These are phyloP conservation scores for Helianthus tuberosus DNA, from an alignment of 129 eudicot genomes.

Conservation along the genomic window DNA sequence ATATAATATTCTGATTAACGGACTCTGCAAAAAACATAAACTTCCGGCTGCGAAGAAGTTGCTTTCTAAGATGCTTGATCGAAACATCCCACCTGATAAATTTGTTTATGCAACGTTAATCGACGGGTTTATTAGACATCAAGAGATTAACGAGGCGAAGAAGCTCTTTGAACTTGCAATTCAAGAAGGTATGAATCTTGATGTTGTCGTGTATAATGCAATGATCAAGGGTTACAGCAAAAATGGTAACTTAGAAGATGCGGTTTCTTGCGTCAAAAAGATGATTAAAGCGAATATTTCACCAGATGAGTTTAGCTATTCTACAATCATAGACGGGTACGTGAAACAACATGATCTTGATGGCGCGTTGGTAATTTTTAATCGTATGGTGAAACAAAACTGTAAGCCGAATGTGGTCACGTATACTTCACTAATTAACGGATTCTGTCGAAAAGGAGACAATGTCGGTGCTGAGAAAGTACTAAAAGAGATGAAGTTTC, in stretches of 20 bases:
- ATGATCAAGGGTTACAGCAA: slow-evolving; percentile 84
- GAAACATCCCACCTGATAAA: slow-evolving; percentile 57
- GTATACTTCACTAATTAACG: slow-evolving; percentile 77
- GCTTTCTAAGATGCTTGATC: slow-evolving; percentile 72
- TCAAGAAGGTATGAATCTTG: slow-evolving; percentile 51
- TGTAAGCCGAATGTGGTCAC: slow-evolving; percentile 75
- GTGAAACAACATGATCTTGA: slow-evolving; percentile 68
- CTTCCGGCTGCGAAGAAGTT: slow-evolving; percentile 60
- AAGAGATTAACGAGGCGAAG: slow-evolving; percentile 63
- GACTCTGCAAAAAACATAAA: slow-evolving; percentile 67
- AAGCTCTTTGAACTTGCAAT: slow-evolving; percentile 55
- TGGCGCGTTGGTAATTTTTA: slow-evolving; percentile 59
- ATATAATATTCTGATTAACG: slow-evolving; percentile 74
- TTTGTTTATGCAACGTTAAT: slow-evolving; percentile 65
- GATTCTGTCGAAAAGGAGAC: slow-evolving; percentile 68
- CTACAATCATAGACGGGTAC: slow-evolving; percentile 78
- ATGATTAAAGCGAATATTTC: slow-evolving; percentile 45
- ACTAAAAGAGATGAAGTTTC: slow-evolving; percentile 58
- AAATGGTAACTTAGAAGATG: slow-evolving; percentile 71
- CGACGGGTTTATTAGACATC: slow-evolving; percentile 67
- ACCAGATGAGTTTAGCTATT: slow-evolving; percentile 80
- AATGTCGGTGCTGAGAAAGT: slow-evolving; percentile 48
- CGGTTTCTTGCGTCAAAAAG: slow-evolving; percentile 54
- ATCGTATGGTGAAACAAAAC: slow-evolving; percentile 55
- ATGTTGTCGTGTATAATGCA: slow-evolving; percentile 72